Conservation (phyloP, 305 asterid genomes). For the Nicotiana rustica region DNA sequence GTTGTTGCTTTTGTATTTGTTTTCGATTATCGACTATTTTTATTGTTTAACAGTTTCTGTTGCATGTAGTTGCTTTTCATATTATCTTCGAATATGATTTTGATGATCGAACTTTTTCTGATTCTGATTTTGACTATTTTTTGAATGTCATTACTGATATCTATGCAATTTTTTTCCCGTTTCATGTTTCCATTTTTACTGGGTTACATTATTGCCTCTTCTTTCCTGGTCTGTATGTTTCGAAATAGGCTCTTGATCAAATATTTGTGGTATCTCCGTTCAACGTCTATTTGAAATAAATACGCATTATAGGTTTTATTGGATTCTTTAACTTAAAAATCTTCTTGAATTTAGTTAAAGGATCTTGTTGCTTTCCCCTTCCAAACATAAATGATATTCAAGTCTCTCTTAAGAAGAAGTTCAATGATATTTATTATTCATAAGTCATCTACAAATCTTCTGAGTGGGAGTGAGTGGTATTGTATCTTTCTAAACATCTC, state of each 20-base stretch:
- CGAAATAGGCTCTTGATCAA: neutral
- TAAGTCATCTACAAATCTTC: conserved; percentile 75
- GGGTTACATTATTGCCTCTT: neutral
- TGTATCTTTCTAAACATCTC: conserved; percentile 35
- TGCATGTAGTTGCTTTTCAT: no score
- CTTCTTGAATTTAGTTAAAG: neutral
- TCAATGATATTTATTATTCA: conserved; percentile 57
- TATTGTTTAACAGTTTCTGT: no score
- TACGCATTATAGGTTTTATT: neutral
- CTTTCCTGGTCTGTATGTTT: neutral
- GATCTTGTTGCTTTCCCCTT: neutral
- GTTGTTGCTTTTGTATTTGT: no score
- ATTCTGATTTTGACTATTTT: no score
- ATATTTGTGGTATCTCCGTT: neutral
- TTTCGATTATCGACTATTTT: no score
- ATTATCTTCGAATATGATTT: no score
- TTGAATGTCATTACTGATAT: neutral
- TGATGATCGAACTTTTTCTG: no score
- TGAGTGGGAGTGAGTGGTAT: conserved; percentile 95
- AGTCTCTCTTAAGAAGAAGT: conserved; percentile 91
- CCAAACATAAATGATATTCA: conserved; percentile 68
- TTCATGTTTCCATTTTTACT: neutral
- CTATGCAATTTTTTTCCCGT: neutral
- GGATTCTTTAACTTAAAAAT: neutral
- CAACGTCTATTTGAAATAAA: neutral